These are phyloP conservation scores for Fusarium secorum DNA, from an alignment of 2,329 filamentous ascomycete genomes.

Conservation along the genomic window DNA sequence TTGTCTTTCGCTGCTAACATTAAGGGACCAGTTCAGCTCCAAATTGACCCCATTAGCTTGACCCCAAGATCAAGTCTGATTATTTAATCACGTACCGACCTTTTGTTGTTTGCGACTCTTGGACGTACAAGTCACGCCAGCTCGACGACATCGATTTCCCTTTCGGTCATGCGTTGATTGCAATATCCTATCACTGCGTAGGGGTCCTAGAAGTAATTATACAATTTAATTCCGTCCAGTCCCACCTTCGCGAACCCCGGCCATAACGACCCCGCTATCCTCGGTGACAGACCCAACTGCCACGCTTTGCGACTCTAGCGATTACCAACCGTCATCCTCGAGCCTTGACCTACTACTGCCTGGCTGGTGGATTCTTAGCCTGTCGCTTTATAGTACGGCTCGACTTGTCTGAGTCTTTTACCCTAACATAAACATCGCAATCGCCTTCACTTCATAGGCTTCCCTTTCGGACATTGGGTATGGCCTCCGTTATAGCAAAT, in stretches of 20 bases:
- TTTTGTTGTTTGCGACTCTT: conserved; percentile 10
- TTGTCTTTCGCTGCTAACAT: conserved; percentile 36
- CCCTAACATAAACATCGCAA: background rate
- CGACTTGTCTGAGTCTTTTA: background rate
- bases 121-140: background rate
- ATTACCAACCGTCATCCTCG: conserved; percentile 15
- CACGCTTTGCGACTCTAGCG: conserved; percentile 25
- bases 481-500: conserved; percentile 41
- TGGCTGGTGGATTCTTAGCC: conserved; percentile 10
- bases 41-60: conserved; percentile 29
- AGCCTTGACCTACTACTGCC: conserved; percentile 23
- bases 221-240: conserved; percentile 32
- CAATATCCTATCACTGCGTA: conserved; percentile 29
- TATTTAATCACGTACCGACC: conserved; percentile 5
- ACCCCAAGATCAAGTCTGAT: background rate
- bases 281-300: conserved; percentile 14
- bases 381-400: background rate
- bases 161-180: conserved; percentile 36
- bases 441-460: background rate
- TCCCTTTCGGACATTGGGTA: conserved; percentile 27
- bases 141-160: conserved; percentile 9
- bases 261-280: conserved; percentile 37
- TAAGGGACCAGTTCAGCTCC: conserved; percentile 30
- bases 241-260: conserved; percentile 32
- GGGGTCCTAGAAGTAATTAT: conserved; percentile 36